These are phyloP conservation scores for Papilionanthe hybrid DNA, from an alignment of 116 monocot species.

Conservation along the genomic window DNA sequence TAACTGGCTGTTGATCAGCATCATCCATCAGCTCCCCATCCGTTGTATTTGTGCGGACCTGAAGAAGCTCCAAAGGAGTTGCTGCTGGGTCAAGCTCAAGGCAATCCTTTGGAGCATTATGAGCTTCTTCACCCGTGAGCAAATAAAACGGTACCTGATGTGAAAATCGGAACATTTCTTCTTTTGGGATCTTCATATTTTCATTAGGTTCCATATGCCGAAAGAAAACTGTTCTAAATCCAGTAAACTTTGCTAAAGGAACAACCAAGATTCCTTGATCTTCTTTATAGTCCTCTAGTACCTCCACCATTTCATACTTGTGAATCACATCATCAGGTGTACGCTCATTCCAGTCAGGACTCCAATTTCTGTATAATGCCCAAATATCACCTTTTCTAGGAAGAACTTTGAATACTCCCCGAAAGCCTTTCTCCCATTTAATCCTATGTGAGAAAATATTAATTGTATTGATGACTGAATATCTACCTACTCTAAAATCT, in stretches of 20 bases:
- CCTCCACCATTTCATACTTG: slow-evolving; percentile 96
- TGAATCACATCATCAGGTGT: slow-evolving; percentile 72
- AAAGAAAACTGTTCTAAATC: slow-evolving; percentile 76
- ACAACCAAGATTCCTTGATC: slow-evolving; percentile 54
- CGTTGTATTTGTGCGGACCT: slow-evolving; percentile 42
- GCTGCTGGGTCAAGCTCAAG: slow-evolving; percentile 90
- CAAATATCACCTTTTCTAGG: slow-evolving; percentile 79
- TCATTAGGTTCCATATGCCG: slow-evolving; percentile 44
- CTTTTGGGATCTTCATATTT: slow-evolving; percentile 49
- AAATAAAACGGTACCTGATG: slow-evolving; percentile 78
- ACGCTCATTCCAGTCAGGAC: slow-evolving; percentile 58
- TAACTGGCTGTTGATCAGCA: slow-evolving; percentile 26
- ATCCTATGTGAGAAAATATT: slow-evolving; percentile 90
- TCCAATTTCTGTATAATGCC: slow-evolving; percentile 91
- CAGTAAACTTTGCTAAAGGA: slow-evolving; percentile 77
- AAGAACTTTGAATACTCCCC: slow-evolving; percentile 67
- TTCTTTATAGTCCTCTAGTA: slow-evolving; percentile 71
- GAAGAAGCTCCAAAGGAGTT: slow-evolving; percentile 84
- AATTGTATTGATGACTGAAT: slow-evolving; percentile 46
- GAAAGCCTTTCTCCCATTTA: slow-evolving; percentile 70
- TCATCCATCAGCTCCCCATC: slow-evolving; percentile 18
- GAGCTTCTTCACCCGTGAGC: slow-evolving; percentile 63
- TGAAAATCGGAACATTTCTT: slow-evolving; percentile 86
- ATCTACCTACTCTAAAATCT: slow-evolving; percentile 63
- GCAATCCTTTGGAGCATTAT: slow-evolving; percentile 72